These are phyloP conservation scores for Calonectria pteridis DNA, from an alignment of 2,329 filamentous ascomycete genomes.

Conservation along the genomic window DNA sequence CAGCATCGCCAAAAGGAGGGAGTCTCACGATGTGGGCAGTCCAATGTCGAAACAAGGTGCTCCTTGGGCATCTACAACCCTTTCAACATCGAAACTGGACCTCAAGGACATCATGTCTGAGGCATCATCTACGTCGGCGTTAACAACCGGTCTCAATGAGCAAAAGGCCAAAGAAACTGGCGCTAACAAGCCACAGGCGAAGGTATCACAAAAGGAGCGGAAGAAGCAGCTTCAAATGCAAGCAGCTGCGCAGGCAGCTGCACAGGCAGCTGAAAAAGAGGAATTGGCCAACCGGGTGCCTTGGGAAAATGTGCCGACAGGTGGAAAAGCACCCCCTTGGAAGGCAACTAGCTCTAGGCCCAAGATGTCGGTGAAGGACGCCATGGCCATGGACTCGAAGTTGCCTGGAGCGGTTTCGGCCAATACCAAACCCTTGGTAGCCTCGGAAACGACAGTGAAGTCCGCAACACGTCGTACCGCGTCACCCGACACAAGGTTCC, in stretches of 20 bases:
- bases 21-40: conserved; percentile 4
- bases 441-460: conserved; percentile 55
- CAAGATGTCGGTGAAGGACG: conserved; percentile 65
- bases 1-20: conserved; percentile 23
- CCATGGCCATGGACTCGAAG: conserved; percentile 52
- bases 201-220: conserved; percentile 91
- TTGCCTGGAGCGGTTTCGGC: conserved; percentile 45
- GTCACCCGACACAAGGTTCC: conserved; percentile 73
- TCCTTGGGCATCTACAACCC: conserved; percentile 63
- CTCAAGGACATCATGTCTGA: conserved; percentile 82
- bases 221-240: conserved; percentile 84
- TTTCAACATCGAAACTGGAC: conserved; percentile 75
- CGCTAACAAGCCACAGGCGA: conserved; percentile 60
- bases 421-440: conserved; percentile 57
- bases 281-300: conserved; percentile 51
- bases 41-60: conserved; percentile 44
- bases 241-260: conserved; percentile 57
- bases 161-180: conserved; percentile 59
- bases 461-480: conserved; percentile 62
- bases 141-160: conserved; percentile 67
- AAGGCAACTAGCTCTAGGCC: conserved; percentile 65
- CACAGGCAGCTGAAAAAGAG: conserved; percentile 55
- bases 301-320: conserved; percentile 58
- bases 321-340: conserved; percentile 72
- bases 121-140: conserved; percentile 63